Evolutionary conservation across 306 rosid genomes (phyloP).

Genomic region (Leucaena leucocephala): DNA sequence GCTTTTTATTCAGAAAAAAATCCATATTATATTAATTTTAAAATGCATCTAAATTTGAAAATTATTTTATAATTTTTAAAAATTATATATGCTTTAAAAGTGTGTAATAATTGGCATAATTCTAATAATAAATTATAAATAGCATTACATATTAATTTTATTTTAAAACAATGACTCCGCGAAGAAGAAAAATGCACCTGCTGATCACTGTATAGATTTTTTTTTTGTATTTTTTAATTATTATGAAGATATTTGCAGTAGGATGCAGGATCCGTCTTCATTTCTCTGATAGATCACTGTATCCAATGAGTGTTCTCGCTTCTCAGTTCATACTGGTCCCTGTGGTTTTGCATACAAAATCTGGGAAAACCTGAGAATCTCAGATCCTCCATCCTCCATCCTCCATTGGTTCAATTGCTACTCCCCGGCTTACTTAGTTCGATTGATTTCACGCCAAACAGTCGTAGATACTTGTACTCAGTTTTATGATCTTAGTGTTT

Average conservation of each 20-base stretch:
- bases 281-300: not conserved
- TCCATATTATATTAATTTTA: too few species aligned
- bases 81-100: too few species aligned
- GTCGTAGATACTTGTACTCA: not conserved
- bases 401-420: not conserved
- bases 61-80: too few species aligned
- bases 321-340: not conserved
- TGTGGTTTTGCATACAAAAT: not conserved
- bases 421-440: not conserved
- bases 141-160: too few species aligned
- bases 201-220: too few species aligned
- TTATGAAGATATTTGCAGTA: not conserved
- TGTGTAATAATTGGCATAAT: too few species aligned
- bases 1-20: too few species aligned
- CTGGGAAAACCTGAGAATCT: not conserved
- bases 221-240: not conserved
- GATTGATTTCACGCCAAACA: not conserved
- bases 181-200: too few species aligned
- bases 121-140: too few species aligned
- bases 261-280: conserved; percentile 16
- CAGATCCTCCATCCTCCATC: conserved; percentile 16
- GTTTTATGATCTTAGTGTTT: not conserved
- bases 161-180: too few species aligned
- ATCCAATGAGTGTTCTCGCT: not conserved
- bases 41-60: too few species aligned